Conservation (phyloP, 1,139 yeast species). For the Hyphopichia buzzinii region DNA sequence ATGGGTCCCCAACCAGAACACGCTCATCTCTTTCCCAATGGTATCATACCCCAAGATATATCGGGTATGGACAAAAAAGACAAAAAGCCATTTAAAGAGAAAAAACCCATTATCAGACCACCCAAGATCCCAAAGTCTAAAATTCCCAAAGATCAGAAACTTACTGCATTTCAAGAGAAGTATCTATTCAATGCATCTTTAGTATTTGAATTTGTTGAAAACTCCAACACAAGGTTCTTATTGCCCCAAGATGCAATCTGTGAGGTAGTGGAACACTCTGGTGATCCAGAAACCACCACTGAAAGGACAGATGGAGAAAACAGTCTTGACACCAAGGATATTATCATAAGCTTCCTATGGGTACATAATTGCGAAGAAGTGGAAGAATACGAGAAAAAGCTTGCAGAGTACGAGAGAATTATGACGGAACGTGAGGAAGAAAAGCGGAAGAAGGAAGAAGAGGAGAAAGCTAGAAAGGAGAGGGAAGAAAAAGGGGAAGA, state of each 20-base stretch:
- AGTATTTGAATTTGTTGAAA: constrained; percentile 82
- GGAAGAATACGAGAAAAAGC: constrained; percentile 44
- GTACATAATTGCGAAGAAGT: constrained; percentile 54
- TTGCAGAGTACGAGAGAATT: constrained; percentile 28
- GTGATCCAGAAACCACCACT: constrained; percentile 7
- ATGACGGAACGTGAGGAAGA: constrained; percentile 20
- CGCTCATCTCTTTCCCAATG: constrained; percentile 24
- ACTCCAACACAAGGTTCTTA: constrained; percentile 68
- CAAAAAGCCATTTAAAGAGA: constrained; percentile 25
- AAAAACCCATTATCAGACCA: constrained; percentile 15
- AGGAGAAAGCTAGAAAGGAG: constrained; percentile 17
- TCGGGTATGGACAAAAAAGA: constrained; percentile 16
- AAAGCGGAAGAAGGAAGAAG: constrained; percentile 25
- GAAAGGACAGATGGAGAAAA: constrained; percentile 22
- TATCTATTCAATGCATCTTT: constrained; percentile 68
- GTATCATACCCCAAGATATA: constrained; percentile 9
- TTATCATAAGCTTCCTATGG: constrained; percentile 64
- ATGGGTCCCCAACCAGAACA: constrained; percentile 65
- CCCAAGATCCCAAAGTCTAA: constrained; percentile 22
- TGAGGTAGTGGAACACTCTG: constrained; percentile 48
- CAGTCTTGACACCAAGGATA: constrained; percentile 38
- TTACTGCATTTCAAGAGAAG: constrained; percentile 75
- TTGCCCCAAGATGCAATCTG: constrained; percentile 75
- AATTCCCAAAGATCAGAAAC: constrained; percentile 44
- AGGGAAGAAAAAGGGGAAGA: constrained; percentile 20